These are phyloP conservation scores for Platanus orientalis DNA, from an alignment of 164 flowering plant genomes.

Conservation along the genomic window DNA sequence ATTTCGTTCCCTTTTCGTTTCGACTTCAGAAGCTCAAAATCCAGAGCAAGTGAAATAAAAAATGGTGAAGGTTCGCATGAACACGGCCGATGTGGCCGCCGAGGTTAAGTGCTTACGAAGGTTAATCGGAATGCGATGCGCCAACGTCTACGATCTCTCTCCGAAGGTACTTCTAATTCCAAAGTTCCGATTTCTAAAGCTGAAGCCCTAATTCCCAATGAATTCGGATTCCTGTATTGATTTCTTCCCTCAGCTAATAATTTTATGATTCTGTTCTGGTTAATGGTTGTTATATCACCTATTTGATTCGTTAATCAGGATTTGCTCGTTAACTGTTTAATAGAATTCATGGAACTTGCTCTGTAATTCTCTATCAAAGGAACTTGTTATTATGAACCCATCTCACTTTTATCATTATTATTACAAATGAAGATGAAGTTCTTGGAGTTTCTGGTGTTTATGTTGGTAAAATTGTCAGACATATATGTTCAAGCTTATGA, in stretches of 20 bases:
- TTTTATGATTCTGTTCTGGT: neutral
- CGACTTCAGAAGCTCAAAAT: too few species aligned
- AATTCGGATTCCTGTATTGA: neutral
- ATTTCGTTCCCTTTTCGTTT: too few species aligned
- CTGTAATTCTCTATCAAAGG: too few species aligned
- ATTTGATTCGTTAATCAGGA: neutral
- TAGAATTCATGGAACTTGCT: neutral
- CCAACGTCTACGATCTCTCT: constrained; percentile 91
- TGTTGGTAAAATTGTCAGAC: constrained; percentile 40
- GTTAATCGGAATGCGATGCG: constrained; percentile 94
- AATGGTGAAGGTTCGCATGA: constrained; percentile 99
- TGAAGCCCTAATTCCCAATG: constrained; percentile 11
- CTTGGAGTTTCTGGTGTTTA: neutral
- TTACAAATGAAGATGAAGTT: neutral
- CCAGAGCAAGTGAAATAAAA: too few species aligned
- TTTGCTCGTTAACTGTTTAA: neutral
- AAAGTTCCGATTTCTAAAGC: neutral
- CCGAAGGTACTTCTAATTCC: constrained; percentile 60
- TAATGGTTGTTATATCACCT: neutral
- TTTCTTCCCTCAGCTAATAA: neutral
- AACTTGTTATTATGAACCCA: too few species aligned
- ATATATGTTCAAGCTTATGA: constrained; percentile 90
- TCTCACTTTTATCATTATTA: too few species aligned
- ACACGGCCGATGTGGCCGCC: constrained; percentile 99
- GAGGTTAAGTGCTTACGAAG: constrained; percentile 85